Evolutionary conservation across 2,329 filamentous ascomycete species (phyloP).

Genomic region (Fusarium subglutinans): DNA sequence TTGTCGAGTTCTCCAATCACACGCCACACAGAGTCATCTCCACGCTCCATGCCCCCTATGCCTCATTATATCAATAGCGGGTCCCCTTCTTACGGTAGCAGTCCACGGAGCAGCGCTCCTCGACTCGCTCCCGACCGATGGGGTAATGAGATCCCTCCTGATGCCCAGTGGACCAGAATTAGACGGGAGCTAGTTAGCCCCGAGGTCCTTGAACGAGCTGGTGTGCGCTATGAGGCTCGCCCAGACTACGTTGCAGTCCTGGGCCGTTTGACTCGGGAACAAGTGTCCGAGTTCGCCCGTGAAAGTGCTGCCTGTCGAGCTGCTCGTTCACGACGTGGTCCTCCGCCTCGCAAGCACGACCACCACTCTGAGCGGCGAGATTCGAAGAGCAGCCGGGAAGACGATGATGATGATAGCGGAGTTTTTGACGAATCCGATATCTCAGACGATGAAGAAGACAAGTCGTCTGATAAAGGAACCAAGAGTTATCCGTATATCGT

Average conservation of each 20-base stretch:
- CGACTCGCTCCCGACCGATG: constrained; percentile 65
- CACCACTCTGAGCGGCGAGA: constrained; percentile 37
- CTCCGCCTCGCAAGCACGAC: constrained; percentile 17
- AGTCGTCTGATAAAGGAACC: constrained; percentile 42
- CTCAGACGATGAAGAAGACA: constrained; percentile 49
- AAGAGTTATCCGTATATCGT: constrained; percentile 52
- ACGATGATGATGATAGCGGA: constrained; percentile 45
- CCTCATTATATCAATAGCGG: constrained; percentile 38
- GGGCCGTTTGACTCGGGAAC: constrained; percentile 60
- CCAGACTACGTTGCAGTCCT: constrained; percentile 70
- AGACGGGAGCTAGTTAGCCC: constrained; percentile 64
- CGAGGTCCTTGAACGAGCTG: constrained; percentile 64
- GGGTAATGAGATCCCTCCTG: constrained; percentile 63
- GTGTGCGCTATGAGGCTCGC: constrained; percentile 68
- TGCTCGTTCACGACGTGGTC: constrained; percentile 43
- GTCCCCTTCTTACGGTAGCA: constrained; percentile 49
- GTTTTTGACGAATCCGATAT: constrained; percentile 45
- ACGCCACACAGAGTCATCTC: constrained; percentile 49
- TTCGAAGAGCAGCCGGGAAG: constrained; percentile 49
- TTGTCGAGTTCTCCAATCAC: constrained; percentile 48
- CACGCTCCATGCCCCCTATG: constrained; percentile 52
- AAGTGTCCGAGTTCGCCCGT: constrained; percentile 63
- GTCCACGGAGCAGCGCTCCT: constrained; percentile 42
- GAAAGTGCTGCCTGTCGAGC: constrained; percentile 59
- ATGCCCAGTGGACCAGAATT: constrained; percentile 70